Evolutionary conservation across 2,329 filamentous ascomycete genomes (phyloP).

Genomic region (Sclerotinia nivalis): DNA sequence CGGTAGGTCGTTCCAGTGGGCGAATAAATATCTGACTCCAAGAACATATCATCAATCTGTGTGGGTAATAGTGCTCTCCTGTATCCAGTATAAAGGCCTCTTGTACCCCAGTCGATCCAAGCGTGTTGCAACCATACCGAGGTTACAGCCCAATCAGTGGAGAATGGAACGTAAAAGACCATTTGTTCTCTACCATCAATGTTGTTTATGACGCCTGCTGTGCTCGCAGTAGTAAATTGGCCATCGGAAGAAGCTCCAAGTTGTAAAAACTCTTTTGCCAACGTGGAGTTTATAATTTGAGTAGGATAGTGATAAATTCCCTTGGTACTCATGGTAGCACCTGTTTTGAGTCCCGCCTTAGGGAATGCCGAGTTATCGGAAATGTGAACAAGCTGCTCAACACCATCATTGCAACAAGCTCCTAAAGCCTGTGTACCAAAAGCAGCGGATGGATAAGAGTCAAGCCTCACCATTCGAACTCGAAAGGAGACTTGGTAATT

Average conservation of each 20-base stretch:
- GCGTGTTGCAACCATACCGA: conserved; percentile 61
- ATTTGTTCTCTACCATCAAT: conserved; percentile 59
- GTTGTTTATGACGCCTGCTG: conserved; percentile 60
- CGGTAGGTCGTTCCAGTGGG: conserved; percentile 52
- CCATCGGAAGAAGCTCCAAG: conserved; percentile 49
- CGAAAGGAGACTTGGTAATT: conserved; percentile 59
- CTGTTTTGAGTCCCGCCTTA: conserved; percentile 50
- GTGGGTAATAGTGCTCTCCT: conserved; percentile 35
- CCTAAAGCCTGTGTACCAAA: conserved; percentile 45
- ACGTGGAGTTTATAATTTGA: conserved; percentile 53
- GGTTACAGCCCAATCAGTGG: conserved; percentile 47
- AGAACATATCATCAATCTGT: conserved; percentile 60
- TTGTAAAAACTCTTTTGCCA: conserved; percentile 55
- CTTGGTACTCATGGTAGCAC: conserved; percentile 49
- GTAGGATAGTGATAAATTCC: conserved; percentile 62
- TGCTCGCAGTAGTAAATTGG: conserved; percentile 43
- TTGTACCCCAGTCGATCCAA: conserved; percentile 62
- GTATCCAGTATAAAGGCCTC: conserved; percentile 49
- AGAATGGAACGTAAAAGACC: conserved; percentile 57
- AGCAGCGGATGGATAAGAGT: conserved; percentile 55
- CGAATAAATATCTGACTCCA: conserved; percentile 51
- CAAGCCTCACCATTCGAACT: conserved; percentile 59
- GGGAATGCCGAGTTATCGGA: conserved; percentile 53
- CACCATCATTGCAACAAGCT: conserved; percentile 50
- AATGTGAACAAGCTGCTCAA: conserved; percentile 54